Base-by-base conservation (phyloP, 768 basidiomycete species). In the Mycena crocata region DNA sequence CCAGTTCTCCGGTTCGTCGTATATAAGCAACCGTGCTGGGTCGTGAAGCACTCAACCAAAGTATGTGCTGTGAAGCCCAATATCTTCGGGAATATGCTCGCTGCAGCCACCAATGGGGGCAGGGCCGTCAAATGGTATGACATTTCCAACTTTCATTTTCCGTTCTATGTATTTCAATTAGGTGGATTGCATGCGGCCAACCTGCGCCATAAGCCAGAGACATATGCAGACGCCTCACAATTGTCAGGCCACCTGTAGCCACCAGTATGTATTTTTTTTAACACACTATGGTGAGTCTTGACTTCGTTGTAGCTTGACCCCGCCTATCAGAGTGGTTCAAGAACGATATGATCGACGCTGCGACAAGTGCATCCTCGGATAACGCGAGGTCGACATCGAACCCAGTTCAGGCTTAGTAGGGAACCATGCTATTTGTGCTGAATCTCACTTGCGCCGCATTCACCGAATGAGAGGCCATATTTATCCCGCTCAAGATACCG, bases 121-220 rank as follows among this genome's bases (percentile, higher is more conserved):
- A 65, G 12, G 54, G 59, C 15, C 58, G 76, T 46, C 49, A 72
- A 31, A 72, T 71, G 66, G 76, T 77, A 19, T 3, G 14, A 49
- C n/a, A n/a, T n/a, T 32, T 37, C 6, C 31, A 34, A 30, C 28
- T 24, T n/a, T 32, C 23, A n/a, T 23, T 31, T 21, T 34, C 45
- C 28, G 26, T 45, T 59, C 45, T 44, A 7, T 26, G 28, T 28
- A 23, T 21, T 6, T 57, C 48, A 54, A 35, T 13, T 57, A 89
- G 87, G 76, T 89, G 19, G 88, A 88, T 66, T 89, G 87, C 67
- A 79, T 82, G 51, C 60, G 59, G 2, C 57, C 64, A 30, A 66
- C 69, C 9, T 88, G 88, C 60, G 76, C 72, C 10, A 72, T 80
- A 59, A 89, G 87, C 64, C 24, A 51, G 12, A 69, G 37, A 35